phyloP scores from a whole-genome alignment of 2,329 filamentous ascomycete genomes.

The Fusarium brachygibbosum region DNA sequence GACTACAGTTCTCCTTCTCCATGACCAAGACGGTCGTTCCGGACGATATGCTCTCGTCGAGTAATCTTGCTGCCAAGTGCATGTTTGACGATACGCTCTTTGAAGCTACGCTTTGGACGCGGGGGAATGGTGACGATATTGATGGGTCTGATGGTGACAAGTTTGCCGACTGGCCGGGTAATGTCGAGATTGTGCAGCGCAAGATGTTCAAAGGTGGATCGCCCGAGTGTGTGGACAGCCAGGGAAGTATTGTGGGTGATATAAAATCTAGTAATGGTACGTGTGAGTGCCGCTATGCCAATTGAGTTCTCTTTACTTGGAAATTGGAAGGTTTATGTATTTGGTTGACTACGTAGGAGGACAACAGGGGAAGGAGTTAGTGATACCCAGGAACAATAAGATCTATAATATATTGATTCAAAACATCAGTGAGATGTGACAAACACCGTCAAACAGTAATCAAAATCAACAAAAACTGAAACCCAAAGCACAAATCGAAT shows the following conservation, averaged over 20 bases:
- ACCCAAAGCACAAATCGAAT: not conserved
- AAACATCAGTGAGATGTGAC: constrained; percentile 11
- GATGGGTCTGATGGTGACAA: constrained; percentile 28
- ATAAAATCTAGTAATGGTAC: constrained; percentile 54
- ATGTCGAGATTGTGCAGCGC: constrained; percentile 67
- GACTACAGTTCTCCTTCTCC: constrained; percentile 69
- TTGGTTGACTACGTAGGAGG: not conserved
- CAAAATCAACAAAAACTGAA: not conserved
- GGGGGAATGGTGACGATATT: constrained; percentile 47
- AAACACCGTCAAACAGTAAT: not conserved
- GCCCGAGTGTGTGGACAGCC: constrained; percentile 65
- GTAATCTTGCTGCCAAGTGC: constrained; percentile 65
- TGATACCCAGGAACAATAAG: constrained; percentile 40
- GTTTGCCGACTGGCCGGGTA: constrained; percentile 68
- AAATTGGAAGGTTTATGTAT: not conserved
- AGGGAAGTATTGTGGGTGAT: constrained; percentile 55
- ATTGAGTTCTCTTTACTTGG: not conserved
- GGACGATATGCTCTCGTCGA: constrained; percentile 56
- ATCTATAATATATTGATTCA: constrained; percentile 27
- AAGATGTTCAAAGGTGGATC: constrained; percentile 58
- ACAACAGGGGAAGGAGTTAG: constrained; percentile 24
- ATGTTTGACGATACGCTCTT: constrained; percentile 70
- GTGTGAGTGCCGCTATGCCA: constrained; percentile 58
- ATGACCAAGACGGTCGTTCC: constrained; percentile 68
- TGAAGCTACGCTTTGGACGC: constrained; percentile 72